Evolutionary conservation across 306 rosid genomes (phyloP).

Genomic region (Benincasa hispida): DNA sequence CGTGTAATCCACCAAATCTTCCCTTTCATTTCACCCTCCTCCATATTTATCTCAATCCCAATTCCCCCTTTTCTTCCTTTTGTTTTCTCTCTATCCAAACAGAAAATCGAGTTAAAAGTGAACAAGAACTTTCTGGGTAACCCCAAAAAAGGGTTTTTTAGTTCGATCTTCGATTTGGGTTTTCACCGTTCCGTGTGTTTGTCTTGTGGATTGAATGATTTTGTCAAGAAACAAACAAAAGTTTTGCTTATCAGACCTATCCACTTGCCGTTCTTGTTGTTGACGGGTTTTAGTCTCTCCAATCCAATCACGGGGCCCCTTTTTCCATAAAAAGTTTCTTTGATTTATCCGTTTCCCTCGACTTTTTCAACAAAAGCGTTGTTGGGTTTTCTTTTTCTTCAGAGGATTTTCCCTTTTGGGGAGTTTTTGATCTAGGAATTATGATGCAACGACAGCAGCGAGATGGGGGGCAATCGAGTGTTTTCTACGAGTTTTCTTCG

Average conservation of each 20-base stretch:
- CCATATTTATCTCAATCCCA: background rate
- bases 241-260: background rate
- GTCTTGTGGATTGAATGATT: background rate
- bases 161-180: background rate
- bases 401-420: background rate
- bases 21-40: background rate
- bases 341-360: conserved; percentile 36
- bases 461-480: conserved; percentile 42
- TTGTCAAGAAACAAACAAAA: background rate
- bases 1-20: background rate
- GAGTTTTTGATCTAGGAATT: background rate
- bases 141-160: background rate
- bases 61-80: background rate
- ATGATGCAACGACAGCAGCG: conserved; percentile 42
- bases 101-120: background rate
- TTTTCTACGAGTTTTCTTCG: conserved; percentile 54
- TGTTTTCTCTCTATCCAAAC: background rate
- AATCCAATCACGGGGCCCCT: conserved; percentile 3
- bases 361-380: conserved; percentile 25
- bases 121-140: background rate
- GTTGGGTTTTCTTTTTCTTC: background rate
- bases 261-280: background rate
- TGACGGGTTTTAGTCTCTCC: conserved; percentile 30
- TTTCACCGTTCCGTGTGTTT: background rate
- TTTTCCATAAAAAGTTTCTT: background rate